These are phyloP conservation scores for Termitomyces sp. DNA, from an alignment of 768 basidiomycete species.

Conservation along the genomic window DNA sequence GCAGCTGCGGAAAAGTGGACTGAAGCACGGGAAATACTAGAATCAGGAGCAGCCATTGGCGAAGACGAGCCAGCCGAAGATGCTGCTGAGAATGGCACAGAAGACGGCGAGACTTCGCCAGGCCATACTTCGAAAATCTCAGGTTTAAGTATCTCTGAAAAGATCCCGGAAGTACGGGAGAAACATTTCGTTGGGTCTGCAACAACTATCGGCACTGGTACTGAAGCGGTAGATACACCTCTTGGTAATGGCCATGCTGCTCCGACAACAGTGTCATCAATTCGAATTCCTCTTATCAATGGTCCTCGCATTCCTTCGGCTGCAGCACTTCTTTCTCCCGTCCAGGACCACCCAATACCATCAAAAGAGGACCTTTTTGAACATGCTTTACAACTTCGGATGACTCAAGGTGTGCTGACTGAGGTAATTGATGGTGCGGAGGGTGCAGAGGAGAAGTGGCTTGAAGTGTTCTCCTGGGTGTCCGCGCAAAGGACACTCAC, in stretches of 20 bases:
- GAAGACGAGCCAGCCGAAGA: conserved; percentile 20
- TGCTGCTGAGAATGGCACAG: conserved; percentile 13
- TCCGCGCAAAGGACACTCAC: conserved; percentile 47
- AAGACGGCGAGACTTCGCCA: conserved; percentile 2
- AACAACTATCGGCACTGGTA: neutral
- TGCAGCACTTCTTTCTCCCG: conserved; percentile 37
- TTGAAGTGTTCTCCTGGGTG: conserved; percentile 86
- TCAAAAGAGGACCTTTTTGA: conserved; percentile 65
- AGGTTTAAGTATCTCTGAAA: neutral
- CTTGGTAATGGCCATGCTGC: neutral
- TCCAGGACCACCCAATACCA: conserved; percentile 45
- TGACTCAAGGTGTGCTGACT: conserved; percentile 77
- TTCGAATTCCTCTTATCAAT: conserved; percentile 15
- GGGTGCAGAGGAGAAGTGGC: conserved; percentile 73
- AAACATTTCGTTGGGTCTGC: neutral
- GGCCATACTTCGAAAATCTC: neutral
- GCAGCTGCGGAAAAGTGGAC: conserved; percentile 76
- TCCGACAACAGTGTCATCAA: conserved; percentile 3
- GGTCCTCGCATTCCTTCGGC: conserved; percentile 36
- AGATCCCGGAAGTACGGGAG: neutral
- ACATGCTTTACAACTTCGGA: conserved; percentile 76
- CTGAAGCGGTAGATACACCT: neutral
- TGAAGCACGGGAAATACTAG: conserved; percentile 72
- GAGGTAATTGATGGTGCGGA: conserved; percentile 88
- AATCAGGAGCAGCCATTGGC: conserved; percentile 63